These are phyloP conservation scores for Beauveria bassiana DNA, from an alignment of 2,329 filamentous ascomycete genomes.

Conservation along the genomic window DNA sequence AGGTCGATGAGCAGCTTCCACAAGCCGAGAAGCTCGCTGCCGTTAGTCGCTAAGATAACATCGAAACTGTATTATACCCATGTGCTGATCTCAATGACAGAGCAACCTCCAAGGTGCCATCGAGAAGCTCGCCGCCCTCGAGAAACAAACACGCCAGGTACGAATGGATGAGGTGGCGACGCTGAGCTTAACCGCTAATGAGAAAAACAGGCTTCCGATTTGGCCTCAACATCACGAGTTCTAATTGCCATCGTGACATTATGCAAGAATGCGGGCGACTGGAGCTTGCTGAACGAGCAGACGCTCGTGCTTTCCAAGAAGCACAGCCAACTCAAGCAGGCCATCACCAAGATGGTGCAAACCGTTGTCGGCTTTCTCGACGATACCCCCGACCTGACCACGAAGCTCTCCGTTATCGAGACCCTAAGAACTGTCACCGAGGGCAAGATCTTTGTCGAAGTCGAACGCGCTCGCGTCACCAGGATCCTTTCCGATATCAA, in stretches of 20 bases:
- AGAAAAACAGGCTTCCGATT: constrained; percentile 72
- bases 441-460: constrained; percentile 99
- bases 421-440: constrained; percentile 93
- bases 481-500: constrained; percentile 96
- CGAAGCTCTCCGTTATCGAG: constrained; percentile 89
- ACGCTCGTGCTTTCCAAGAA: constrained; percentile 95
- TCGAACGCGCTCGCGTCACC: constrained; percentile 91
- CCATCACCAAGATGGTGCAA: constrained; percentile 98
- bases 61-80: constrained; percentile 11
- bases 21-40: constrained; percentile 86
- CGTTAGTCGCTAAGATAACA: constrained; percentile 44
- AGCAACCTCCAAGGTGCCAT: constrained; percentile 78
- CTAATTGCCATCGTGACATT: constrained; percentile 85
- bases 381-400: constrained; percentile 74
- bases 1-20: constrained; percentile 84
- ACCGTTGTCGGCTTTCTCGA: constrained; percentile 88
- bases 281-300: constrained; percentile 94
- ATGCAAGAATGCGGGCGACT: constrained; percentile 88
- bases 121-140: constrained; percentile 83
- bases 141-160: constrained; percentile 97
- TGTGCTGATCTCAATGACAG: constrained; percentile 28
- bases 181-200: constrained; percentile 16
- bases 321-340: constrained; percentile 98
- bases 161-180: constrained; percentile 15
- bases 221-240: constrained; percentile 86